phyloP scores from a whole-genome alignment of 1,284 basidiomycete species.

The Quambalaria eucalypti region DNA sequence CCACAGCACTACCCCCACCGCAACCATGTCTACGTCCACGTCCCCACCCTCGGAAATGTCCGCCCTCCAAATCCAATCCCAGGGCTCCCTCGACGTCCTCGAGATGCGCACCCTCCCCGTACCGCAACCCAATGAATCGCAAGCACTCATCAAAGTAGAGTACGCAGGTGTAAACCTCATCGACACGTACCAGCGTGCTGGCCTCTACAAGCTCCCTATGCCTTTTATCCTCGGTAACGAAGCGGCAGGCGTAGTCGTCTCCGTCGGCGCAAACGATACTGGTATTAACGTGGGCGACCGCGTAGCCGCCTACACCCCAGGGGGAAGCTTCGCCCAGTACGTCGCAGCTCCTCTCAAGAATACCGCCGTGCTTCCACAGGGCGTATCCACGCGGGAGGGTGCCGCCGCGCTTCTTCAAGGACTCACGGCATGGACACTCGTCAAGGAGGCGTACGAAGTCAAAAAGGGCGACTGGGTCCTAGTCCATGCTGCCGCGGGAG shows the following conservation, averaged over 20 bases:
- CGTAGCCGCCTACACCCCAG: slow-evolving; percentile 56
- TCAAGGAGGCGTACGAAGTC: slow-evolving; percentile 73
- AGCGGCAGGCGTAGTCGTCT: slow-evolving; percentile 64
- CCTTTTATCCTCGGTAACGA: slow-evolving; percentile 74
- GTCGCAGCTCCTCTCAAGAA: slow-evolving; percentile 59
- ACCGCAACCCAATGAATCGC: slow-evolving; percentile 57
- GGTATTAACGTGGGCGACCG: slow-evolving; percentile 57
- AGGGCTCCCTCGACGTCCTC: slow-evolving; percentile 71
- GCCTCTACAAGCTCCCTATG: slow-evolving; percentile 54
- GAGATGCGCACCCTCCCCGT: slow-evolving; percentile 58
- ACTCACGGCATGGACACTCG: slow-evolving; percentile 68
- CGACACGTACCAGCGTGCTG: slow-evolving; percentile 56
- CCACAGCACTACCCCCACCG: neutral
- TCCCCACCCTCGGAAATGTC: slow-evolving; percentile 43
- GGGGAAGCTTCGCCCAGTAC: slow-evolving; percentile 67
- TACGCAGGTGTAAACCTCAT: slow-evolving; percentile 51
- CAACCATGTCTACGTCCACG: neutral
- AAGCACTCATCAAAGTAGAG: slow-evolving; percentile 70
- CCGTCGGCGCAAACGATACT: slow-evolving; percentile 49
- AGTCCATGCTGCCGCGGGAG: slow-evolving; percentile 82
- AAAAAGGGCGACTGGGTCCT: slow-evolving; percentile 59
- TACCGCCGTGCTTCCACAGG: slow-evolving; percentile 54
- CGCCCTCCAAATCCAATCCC: slow-evolving; percentile 52
- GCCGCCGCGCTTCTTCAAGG: slow-evolving; percentile 67
- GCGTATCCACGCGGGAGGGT: slow-evolving; percentile 59